Evolutionary conservation across 106 monocot genomes (phyloP).

Genomic region (Phalaenopsis aphrodite): DNA sequence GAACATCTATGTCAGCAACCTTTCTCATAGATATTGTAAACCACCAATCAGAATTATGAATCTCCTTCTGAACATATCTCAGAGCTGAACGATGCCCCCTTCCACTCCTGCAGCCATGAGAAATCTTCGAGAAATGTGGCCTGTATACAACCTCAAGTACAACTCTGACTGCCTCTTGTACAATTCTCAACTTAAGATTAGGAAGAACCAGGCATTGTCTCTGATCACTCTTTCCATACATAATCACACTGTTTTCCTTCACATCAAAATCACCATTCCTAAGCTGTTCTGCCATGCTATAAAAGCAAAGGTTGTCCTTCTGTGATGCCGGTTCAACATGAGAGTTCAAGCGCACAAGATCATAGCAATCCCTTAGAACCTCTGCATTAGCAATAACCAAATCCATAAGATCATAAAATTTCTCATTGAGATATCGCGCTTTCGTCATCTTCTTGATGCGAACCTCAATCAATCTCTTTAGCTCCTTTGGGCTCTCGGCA

Average conservation of each 20-base stretch:
- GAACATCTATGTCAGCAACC: constrained; percentile 33
- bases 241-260: constrained; percentile 19
- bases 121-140: constrained; percentile 85
- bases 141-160: constrained; percentile 81
- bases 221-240: constrained; percentile 24
- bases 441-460: constrained; percentile 84
- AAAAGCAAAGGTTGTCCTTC: constrained; percentile 52
- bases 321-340: constrained; percentile 42
- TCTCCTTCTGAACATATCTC: constrained; percentile 43
- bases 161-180: constrained; percentile 73
- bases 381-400: constrained; percentile 41
- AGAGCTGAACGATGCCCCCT: constrained; percentile 71
- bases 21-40: constrained; percentile 66
- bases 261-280: constrained; percentile 44
- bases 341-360: constrained; percentile 62
- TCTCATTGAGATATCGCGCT: constrained; percentile 52
- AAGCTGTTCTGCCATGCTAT: constrained; percentile 47
- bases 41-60: constrained; percentile 50
- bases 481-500: constrained; percentile 33
- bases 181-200: constrained; percentile 49
- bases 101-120: constrained; percentile 87
- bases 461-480: constrained; percentile 61
- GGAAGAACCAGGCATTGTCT: constrained; percentile 63
- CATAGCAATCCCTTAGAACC: constrained; percentile 76
- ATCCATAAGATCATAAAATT: constrained; percentile 57